These are phyloP conservation scores for Auricularia sp. DNA, from an alignment of 768 basidiomycete species.

Conservation along the genomic window DNA sequence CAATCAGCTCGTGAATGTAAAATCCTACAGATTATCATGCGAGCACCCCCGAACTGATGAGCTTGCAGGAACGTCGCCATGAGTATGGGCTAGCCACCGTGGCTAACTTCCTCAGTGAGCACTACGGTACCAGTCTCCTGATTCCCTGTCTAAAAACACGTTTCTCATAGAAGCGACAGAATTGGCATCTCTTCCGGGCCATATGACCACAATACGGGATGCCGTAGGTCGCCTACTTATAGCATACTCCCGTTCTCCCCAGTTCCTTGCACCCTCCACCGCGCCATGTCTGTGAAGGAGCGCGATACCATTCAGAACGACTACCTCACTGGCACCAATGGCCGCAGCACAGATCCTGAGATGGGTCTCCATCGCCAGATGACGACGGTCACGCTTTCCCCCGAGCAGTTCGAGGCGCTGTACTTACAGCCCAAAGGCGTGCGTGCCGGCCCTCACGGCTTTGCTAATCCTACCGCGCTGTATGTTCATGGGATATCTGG, in stretches of 20 bases:
- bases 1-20: no score
- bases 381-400: slow-evolving; percentile 10
- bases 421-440: slow-evolving; percentile 10
- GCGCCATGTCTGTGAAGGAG: neutral
- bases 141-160: no score
- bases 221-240: neutral
- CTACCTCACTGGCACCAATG: neutral
- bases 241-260: neutral
- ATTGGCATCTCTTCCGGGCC: no score
- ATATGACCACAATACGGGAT: no score
- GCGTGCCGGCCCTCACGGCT: neutral
- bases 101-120: no score
- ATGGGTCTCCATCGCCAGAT: slow-evolving; percentile 1
- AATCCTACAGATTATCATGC: no score
- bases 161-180: no score
- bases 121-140: no score
- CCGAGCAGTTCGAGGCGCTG: slow-evolving; percentile 11
- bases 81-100: no score
- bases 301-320: neutral
- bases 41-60: no score
- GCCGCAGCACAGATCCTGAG: neutral
- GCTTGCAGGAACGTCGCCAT: no score
- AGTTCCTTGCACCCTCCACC: neutral
- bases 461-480: slow-evolving; percentile 11
- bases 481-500: neutral